A percentile compares a stretch with the other conserved stretches of the same genome.
These are phyloP conservation scores for Arthrobotrys entomopaga DNA, from an alignment of 2,329 filamentous ascomycete genomes.

Conservation along the genomic window DNA sequence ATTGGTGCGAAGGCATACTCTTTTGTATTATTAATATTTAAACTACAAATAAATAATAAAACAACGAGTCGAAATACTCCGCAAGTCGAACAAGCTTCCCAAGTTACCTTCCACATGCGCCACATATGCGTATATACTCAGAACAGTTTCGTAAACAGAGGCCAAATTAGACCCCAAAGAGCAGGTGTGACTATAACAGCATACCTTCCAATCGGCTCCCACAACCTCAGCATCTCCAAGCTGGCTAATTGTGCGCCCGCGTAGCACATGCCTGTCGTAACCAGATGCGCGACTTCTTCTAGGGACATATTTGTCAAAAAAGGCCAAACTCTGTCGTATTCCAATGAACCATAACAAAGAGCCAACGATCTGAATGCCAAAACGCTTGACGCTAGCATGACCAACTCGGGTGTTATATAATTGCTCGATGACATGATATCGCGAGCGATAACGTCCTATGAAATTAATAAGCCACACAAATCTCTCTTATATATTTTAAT, in stretches of 20 bases:
- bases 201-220: constrained; percentile 23
- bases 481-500: no score
- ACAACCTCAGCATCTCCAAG: constrained; percentile 24
- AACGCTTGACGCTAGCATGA: constrained; percentile 27
- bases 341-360: constrained; percentile 19
- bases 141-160: no score
- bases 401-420: constrained; percentile 14
- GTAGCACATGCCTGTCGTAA: constrained; percentile 15
- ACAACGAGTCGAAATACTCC: no score
- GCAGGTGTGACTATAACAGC: constrained; percentile 19
- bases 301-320: not conserved
- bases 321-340: constrained; percentile 13
- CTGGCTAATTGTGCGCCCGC: constrained; percentile 10
- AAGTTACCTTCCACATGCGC: no score
- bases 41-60: no score
- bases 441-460: constrained; percentile 38
- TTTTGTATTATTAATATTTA: no score
- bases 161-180: not conserved
- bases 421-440: constrained; percentile 28
- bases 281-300: not conserved
- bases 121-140: no score
- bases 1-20: no score
- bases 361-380: constrained; percentile 23
- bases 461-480: no score
- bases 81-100: no score